Conservation (phyloP, 2,329 filamentous ascomycete genomes). For the Phaeophleospora eucalypticola region DNA sequence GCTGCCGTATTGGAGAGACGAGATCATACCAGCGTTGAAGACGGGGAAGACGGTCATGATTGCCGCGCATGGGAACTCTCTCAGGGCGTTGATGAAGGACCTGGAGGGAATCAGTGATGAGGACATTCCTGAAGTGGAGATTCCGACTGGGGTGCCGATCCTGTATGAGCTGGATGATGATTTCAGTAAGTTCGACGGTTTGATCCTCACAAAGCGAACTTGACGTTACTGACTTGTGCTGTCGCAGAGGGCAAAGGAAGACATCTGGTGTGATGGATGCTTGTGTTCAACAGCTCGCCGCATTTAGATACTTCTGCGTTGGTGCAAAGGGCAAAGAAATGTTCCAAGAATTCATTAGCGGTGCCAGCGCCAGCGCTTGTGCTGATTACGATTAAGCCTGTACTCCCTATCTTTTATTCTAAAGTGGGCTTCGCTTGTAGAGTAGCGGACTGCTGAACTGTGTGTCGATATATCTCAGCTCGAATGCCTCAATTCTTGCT, state of each 20-base stretch:
- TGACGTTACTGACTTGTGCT: neutral
- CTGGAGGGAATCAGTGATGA: conserved; percentile 11
- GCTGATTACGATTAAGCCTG: too few species aligned
- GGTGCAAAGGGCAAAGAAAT: too few species aligned
- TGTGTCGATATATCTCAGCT: too few species aligned
- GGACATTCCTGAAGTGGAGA: conserved; percentile 14
- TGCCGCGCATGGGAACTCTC: conserved; percentile 12
- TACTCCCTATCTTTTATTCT: too few species aligned
- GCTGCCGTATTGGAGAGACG: conserved; percentile 10
- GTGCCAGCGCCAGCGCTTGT: too few species aligned
- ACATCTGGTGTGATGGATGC: neutral
- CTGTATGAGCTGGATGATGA: conserved; percentile 13
- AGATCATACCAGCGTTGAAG: conserved; percentile 9
- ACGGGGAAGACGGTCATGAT: conserved; percentile 10
- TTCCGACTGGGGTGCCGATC: conserved; percentile 13
- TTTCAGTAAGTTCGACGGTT: neutral
- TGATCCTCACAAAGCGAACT: too few species aligned
- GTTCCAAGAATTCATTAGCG: too few species aligned
- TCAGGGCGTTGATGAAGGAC: conserved; percentile 15
- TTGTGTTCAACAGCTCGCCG: too few species aligned
- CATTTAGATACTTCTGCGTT: too few species aligned
- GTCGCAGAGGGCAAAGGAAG: neutral
- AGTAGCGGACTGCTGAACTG: too few species aligned
- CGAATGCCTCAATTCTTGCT: too few species aligned
- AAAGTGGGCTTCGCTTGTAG: too few species aligned